A percentile compares a stretch with the other conserved stretches of the same genome.
Evolutionary conservation across 2,329 filamentous ascomycete genomes (phyloP).

Genomic region (Aspergillus phoenicis): DNA sequence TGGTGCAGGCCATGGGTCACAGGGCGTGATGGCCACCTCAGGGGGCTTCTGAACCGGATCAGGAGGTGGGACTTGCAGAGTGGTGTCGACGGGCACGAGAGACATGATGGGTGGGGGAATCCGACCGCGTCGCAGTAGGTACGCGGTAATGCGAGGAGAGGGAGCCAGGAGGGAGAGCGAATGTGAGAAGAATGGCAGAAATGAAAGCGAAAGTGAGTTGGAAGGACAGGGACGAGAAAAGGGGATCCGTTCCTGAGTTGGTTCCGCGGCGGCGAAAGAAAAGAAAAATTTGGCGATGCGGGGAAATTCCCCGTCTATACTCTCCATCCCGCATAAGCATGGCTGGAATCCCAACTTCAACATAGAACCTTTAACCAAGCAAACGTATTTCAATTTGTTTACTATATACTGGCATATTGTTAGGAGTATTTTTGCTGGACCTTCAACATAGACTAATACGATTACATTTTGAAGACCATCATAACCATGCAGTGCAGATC

Average conservation of each 20-base stretch:
- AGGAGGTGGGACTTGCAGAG: slow-evolving; percentile 27
- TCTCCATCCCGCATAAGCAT: background rate
- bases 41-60: slow-evolving; percentile 26
- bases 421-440: too few relatives aligned
- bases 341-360: too few relatives aligned
- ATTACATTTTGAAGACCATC: too few relatives aligned
- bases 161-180: slow-evolving; percentile 34
- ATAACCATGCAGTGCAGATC: too few relatives aligned
- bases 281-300: slow-evolving; percentile 9
- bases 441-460: too few relatives aligned
- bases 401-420: too few relatives aligned
- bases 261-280: slow-evolving; percentile 1
- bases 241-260: background rate
- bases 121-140: slow-evolving; percentile 41
- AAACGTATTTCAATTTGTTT: too few relatives aligned
- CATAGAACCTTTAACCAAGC: too few relatives aligned
- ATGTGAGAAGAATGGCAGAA: background rate
- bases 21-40: slow-evolving; percentile 33
- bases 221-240: background rate
- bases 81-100: slow-evolving; percentile 35
- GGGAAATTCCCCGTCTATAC: slow-evolving; percentile 4
- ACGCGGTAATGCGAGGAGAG: slow-evolving; percentile 44
- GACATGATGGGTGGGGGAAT: slow-evolving; percentile 41
- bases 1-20: slow-evolving; percentile 63
- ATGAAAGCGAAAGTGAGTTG: background rate